These are phyloP conservation scores for Yarrowia bubula DNA, from an alignment of 805 yeast species.

Conservation along the genomic window DNA sequence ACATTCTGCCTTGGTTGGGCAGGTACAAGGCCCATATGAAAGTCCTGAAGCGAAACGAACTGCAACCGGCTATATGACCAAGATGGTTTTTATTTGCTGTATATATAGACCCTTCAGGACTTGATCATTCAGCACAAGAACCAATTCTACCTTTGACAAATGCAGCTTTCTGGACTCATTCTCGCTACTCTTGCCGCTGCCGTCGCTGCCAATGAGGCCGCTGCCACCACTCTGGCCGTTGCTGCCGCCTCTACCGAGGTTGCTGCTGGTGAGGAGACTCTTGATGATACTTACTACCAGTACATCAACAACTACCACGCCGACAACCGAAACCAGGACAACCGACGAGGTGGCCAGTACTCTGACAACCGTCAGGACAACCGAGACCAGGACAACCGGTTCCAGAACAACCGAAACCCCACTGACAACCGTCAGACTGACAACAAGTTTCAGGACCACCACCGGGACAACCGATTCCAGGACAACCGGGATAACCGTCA, in stretches of 20 bases:
- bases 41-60: too few relatives aligned
- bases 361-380: slow-evolving; percentile 19
- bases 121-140: neutral
- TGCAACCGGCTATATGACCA: too few relatives aligned
- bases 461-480: neutral
- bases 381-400: slow-evolving; percentile 25
- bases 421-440: slow-evolving; percentile 1
- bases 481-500: slow-evolving; percentile 4
- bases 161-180: slow-evolving; percentile 7
- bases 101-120: neutral
- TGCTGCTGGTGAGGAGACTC: slow-evolving; percentile 10
- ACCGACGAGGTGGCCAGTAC: slow-evolving; percentile 19
- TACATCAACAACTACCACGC: slow-evolving; percentile 17
- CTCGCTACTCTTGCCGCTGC: slow-evolving; percentile 4
- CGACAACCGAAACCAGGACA: slow-evolving; percentile 18
- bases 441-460: slow-evolving; percentile 15
- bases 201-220: neutral
- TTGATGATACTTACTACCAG: slow-evolving; percentile 18
- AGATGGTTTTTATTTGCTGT: neutral
- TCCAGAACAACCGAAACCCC: slow-evolving; percentile 18
- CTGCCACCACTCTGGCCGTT: slow-evolving; percentile 3
- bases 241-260: neutral
- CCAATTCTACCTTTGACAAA: neutral
- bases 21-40: too few relatives aligned
- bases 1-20: too few relatives aligned